phyloP scores from a whole-genome alignment of 305 asterid species.

The Solanum chacoense region DNA sequence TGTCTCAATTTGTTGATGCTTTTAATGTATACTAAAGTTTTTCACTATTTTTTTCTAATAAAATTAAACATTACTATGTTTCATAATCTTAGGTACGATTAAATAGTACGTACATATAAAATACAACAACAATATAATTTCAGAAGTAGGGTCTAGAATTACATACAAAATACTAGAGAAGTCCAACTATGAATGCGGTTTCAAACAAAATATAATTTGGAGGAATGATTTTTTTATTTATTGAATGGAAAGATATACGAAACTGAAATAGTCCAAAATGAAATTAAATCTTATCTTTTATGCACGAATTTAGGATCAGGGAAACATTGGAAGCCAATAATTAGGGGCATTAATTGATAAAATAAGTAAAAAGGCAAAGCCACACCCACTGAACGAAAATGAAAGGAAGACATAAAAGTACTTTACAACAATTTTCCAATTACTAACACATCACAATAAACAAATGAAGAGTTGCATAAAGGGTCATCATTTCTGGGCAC shows the following conservation, averaged over 20 bases:
- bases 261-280: neutral
- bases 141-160: neutral
- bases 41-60: neutral
- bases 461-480: slow-evolving; percentile 24
- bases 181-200: neutral
- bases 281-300: neutral
- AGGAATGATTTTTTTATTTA: neutral
- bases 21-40: neutral
- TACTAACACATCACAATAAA: slow-evolving; percentile 13
- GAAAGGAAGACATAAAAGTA: slow-evolving; percentile 53
- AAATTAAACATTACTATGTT: neutral
- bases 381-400: slow-evolving; percentile 37
- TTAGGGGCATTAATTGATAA: slow-evolving; percentile 1
- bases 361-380: slow-evolving; percentile 27
- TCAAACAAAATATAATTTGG: neutral
- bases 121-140: neutral
- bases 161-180: too few species aligned
- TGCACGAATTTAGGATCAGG: neutral
- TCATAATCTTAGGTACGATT: neutral
- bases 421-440: slow-evolving; percentile 35
- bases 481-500: slow-evolving; percentile 53
- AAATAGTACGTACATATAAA: neutral
- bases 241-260: neutral
- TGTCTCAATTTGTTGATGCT: neutral
- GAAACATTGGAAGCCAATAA: neutral